Evolutionary conservation across 2,329 filamentous ascomycete species (phyloP).

Genomic region (Alternaria infectoria): DNA sequence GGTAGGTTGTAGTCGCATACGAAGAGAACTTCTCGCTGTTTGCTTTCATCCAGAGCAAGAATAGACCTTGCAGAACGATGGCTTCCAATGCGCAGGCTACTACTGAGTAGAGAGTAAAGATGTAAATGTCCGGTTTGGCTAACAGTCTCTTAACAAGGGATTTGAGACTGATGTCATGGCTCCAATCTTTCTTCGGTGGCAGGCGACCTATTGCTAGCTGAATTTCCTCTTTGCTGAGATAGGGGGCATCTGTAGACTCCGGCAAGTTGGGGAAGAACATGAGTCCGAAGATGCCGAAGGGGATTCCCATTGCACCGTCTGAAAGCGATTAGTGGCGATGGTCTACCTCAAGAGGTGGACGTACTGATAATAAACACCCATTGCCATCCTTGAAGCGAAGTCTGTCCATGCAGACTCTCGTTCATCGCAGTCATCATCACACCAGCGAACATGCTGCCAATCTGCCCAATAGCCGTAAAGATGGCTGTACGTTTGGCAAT

Average conservation of each 20-base stretch:
- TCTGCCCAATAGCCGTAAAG: slow-evolving; percentile 38
- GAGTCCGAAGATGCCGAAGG: slow-evolving; percentile 38
- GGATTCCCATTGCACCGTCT: slow-evolving; percentile 40
- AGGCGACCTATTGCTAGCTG: slow-evolving; percentile 34
- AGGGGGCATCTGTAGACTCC: slow-evolving; percentile 29
- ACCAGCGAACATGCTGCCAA: slow-evolving; percentile 41
- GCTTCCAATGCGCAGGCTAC: slow-evolving; percentile 47
- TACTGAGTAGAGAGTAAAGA: slow-evolving; percentile 50
- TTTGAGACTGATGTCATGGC: slow-evolving; percentile 31
- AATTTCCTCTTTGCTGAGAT: slow-evolving; percentile 34
- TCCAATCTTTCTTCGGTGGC: slow-evolving; percentile 31
- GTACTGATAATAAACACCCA: slow-evolving; percentile 40
- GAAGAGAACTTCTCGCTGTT: slow-evolving; percentile 40
- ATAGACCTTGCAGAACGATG: slow-evolving; percentile 35
- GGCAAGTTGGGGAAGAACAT: slow-evolving; percentile 38
- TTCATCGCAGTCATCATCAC: slow-evolving; percentile 45
- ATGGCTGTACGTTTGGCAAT: slow-evolving; percentile 40
- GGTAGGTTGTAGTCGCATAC: slow-evolving; percentile 63
- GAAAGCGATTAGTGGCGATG: slow-evolving; percentile 3
- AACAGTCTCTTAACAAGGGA: slow-evolving; percentile 32
- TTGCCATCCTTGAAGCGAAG: slow-evolving; percentile 34
- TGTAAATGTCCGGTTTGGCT: slow-evolving; percentile 42
- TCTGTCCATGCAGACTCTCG: slow-evolving; percentile 26
- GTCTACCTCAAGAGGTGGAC: background rate
- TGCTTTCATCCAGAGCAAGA: slow-evolving; percentile 35